Evolutionary conservation across 306 rosid genomes (phyloP).

Genomic region (apple (Malus domestica)): DNA sequence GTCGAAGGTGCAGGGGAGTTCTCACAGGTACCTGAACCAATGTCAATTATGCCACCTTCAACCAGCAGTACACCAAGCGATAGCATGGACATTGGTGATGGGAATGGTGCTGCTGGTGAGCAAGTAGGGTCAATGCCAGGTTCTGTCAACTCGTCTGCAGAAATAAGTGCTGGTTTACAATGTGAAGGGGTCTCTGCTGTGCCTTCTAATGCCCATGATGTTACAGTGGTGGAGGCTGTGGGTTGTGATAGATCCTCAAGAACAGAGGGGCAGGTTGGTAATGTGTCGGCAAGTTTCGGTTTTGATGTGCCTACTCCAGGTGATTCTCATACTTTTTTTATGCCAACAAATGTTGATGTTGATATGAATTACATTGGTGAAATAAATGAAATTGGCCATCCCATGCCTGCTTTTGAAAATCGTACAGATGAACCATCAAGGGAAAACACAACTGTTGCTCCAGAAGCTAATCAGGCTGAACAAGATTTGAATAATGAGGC

Average conservation of each 20-base stretch:
- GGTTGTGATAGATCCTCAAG: conserved; percentile 46
- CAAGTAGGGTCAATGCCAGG: conserved; percentile 35
- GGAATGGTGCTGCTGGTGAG: conserved; percentile 40
- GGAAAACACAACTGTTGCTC: conserved; percentile 46
- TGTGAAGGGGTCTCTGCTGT: conserved; percentile 35
- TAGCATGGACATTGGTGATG: conserved; percentile 51
- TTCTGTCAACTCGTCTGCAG: conserved; percentile 30
- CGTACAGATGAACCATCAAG: conserved; percentile 43
- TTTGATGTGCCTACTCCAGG: conserved; percentile 26
- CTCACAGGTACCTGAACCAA: conserved; percentile 46
- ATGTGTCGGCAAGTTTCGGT: conserved; percentile 24
- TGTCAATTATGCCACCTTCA: conserved; percentile 63
- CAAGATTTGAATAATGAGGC: conserved; percentile 57
- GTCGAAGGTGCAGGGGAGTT: conserved; percentile 40
- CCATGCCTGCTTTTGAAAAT: conserved; percentile 36
- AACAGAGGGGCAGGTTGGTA: conserved; percentile 42
- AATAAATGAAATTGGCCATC: conserved; percentile 46
- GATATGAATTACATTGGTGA: conserved; percentile 69
- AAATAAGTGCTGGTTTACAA: conserved; percentile 33
- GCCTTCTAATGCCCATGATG: conserved; percentile 35
- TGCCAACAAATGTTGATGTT: conserved; percentile 53
- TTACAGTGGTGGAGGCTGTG: conserved; percentile 34
- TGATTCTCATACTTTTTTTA: conserved; percentile 37
- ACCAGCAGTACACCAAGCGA: conserved; percentile 44
- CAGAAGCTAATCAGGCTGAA: conserved; percentile 45